phyloP scores from a whole-genome alignment of 2,329 filamentous ascomycete genomes.

The Diaporthe citriasiana region DNA sequence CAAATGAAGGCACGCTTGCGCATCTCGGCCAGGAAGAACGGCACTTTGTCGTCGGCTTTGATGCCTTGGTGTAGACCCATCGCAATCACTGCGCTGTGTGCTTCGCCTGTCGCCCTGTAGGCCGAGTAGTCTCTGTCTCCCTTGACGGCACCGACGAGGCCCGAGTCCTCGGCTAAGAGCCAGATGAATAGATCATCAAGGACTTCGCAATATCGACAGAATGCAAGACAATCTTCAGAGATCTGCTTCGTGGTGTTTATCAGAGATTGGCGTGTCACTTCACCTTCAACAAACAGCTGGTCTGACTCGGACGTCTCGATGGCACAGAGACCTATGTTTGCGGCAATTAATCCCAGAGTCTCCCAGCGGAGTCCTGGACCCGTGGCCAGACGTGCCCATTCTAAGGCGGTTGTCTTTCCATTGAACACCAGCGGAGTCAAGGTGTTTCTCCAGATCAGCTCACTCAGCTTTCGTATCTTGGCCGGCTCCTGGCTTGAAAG shows the following conservation, averaged over 20 bases:
- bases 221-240: conserved; percentile 49
- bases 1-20: conserved; percentile 47
- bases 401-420: conserved; percentile 47
- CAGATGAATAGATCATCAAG: conserved; percentile 52
- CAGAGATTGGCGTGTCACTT: conserved; percentile 47
- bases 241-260: conserved; percentile 50
- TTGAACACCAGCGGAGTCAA: conserved; percentile 48
- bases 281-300: conserved; percentile 47
- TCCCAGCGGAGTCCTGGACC: conserved; percentile 53
- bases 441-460: conserved; percentile 53
- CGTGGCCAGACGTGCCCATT: conserved; percentile 49
- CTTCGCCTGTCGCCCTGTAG: conserved; percentile 51
- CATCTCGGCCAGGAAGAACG: conserved; percentile 51
- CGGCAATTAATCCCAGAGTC: conserved; percentile 52
- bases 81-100: conserved; percentile 49
- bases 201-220: conserved; percentile 51
- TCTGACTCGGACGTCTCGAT: conserved; percentile 48
- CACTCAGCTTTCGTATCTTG: conserved; percentile 51
- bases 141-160: conserved; percentile 46
- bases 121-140: conserved; percentile 50
- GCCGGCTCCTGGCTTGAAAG: conserved; percentile 51
- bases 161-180: conserved; percentile 49
- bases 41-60: conserved; percentile 48
- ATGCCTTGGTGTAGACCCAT: conserved; percentile 53
- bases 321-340: conserved; percentile 48